Evolutionary conservation across 495 filamentous ascomycete species (phyloP).

Genomic region (Talaromyces stipitatus): DNA sequence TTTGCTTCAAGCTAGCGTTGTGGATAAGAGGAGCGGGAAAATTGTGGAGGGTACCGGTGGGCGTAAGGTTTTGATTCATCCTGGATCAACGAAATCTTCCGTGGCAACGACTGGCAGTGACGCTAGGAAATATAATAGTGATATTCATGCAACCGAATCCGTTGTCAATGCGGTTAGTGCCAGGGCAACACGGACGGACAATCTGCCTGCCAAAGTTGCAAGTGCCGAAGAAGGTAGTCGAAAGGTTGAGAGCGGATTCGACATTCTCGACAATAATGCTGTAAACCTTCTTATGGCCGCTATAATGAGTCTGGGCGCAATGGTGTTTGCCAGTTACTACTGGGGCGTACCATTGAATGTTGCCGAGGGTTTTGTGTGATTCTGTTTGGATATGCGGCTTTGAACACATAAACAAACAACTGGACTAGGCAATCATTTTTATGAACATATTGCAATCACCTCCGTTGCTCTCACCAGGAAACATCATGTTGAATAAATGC

Average conservation of each 20-base stretch:
- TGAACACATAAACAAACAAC: no score
- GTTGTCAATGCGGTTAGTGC: slow-evolving; percentile 27
- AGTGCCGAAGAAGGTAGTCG: slow-evolving; percentile 49
- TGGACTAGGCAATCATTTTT: no score
- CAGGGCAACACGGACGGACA: slow-evolving; percentile 15
- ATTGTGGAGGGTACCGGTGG: slow-evolving; percentile 86
- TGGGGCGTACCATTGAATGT: slow-evolving; percentile 29
- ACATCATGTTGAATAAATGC: no score
- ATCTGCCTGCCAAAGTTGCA: slow-evolving; percentile 7
- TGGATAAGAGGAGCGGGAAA: slow-evolving; percentile 75
- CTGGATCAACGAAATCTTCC: slow-evolving; percentile 16
- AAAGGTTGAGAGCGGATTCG: slow-evolving; percentile 61
- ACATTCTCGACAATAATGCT: slow-evolving; percentile 85
- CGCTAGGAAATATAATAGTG: slow-evolving; percentile 2
- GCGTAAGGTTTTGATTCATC: slow-evolving; percentile 53
- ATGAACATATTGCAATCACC: no score
- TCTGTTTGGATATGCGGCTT: not conserved
- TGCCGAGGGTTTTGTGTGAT: not conserved
- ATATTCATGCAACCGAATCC: slow-evolving; percentile 17
- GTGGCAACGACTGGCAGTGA: slow-evolving; percentile 4
- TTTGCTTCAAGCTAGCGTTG: slow-evolving; percentile 76
- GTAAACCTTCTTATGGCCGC: slow-evolving; percentile 89
- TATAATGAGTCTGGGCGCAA: slow-evolving; percentile 70
- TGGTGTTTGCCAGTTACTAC: slow-evolving; percentile 46
- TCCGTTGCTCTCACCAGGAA: no score